Conservation (phyloP, 2,329 filamentous ascomycete species). For the Waltergamsia citrina region DNA sequence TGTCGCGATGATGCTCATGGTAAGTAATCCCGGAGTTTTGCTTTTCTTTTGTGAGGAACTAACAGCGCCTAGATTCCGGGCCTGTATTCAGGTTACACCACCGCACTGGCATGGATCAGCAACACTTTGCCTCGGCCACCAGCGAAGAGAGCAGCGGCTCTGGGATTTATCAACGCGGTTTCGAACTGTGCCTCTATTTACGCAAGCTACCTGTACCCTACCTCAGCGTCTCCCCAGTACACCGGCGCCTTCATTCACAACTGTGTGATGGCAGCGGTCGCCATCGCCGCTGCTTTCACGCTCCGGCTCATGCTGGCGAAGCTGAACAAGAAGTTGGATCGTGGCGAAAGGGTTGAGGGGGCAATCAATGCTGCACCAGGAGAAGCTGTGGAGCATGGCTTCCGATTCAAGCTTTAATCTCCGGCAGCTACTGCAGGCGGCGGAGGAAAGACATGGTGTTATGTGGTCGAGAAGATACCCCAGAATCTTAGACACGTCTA, state of each 20-base stretch:
- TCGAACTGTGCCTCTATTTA: slow-evolving; percentile 50
- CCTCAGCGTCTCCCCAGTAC: slow-evolving; percentile 30
- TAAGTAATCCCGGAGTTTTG: not conserved
- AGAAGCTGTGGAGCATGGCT: slow-evolving; percentile 49
- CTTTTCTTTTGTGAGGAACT: not conserved
- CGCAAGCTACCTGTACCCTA: slow-evolving; percentile 57
- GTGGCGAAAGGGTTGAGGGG: slow-evolving; percentile 46
- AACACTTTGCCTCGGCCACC: slow-evolving; percentile 65
- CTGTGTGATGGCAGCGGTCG: slow-evolving; percentile 52
- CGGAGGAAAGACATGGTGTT: too few relatives aligned
- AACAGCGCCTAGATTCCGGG: slow-evolving; percentile 3
- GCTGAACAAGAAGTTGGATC: slow-evolving; percentile 44
- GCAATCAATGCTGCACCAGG: slow-evolving; percentile 47
- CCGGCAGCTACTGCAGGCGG: too few relatives aligned
- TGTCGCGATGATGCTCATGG: slow-evolving; percentile 61
- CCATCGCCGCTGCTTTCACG: slow-evolving; percentile 52
- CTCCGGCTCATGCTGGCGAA: slow-evolving; percentile 53
- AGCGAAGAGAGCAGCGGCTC: slow-evolving; percentile 55
- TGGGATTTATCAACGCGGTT: slow-evolving; percentile 62
- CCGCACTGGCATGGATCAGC: slow-evolving; percentile 59
- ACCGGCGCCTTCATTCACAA: slow-evolving; percentile 59
- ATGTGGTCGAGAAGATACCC: too few relatives aligned
- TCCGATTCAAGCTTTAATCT: slow-evolving; percentile 51
- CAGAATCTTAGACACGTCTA: too few relatives aligned
- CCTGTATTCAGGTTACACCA: slow-evolving; percentile 20